A percentile compares a stretch with the other conserved stretches of the same genome.
Conservation (phyloP, 1,284 basidiomycete genomes). For the Termitomyces sp. region DNA sequence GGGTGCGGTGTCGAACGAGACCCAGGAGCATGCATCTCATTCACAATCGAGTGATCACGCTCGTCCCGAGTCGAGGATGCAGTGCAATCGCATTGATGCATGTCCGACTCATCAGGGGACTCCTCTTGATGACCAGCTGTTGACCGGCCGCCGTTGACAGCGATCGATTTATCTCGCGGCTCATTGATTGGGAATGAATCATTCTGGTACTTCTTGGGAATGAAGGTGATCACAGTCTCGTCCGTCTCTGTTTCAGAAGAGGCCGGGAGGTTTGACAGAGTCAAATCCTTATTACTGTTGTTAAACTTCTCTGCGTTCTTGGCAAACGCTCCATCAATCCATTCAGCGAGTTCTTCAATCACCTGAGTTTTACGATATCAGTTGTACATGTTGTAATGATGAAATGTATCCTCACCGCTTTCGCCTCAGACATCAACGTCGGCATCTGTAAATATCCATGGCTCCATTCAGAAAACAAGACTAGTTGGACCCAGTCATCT, state of each 20-base stretch:
- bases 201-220: conserved; percentile 48
- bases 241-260: conserved; percentile 58
- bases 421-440: conserved; percentile 78
- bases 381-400: neutral
- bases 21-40: conserved; percentile 8
- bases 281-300: neutral
- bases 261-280: neutral
- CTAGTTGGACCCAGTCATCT: conserved; percentile 94
- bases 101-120: conserved; percentile 11
- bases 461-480: conserved; percentile 87
- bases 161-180: neutral
- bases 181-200: conserved; percentile 1
- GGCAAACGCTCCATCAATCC: conserved; percentile 80
- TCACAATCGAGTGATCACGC: conserved; percentile 10
- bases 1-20: conserved; percentile 15
- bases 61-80: conserved; percentile 10
- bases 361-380: conserved; percentile 30
- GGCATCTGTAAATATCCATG: conserved; percentile 97
- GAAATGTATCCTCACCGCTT: conserved; percentile 38
- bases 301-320: conserved; percentile 8
- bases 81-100: conserved; percentile 6
- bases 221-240: conserved; percentile 63
- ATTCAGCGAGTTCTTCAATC: conserved; percentile 87
- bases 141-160: neutral
- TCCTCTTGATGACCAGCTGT: neutral